Percentiles rank a stretch among this genome's conserved stretches.
These are phyloP conservation scores for Seminavis robusta DNA, from an alignment of 108 stramenopile species.

Conservation along the genomic window DNA sequence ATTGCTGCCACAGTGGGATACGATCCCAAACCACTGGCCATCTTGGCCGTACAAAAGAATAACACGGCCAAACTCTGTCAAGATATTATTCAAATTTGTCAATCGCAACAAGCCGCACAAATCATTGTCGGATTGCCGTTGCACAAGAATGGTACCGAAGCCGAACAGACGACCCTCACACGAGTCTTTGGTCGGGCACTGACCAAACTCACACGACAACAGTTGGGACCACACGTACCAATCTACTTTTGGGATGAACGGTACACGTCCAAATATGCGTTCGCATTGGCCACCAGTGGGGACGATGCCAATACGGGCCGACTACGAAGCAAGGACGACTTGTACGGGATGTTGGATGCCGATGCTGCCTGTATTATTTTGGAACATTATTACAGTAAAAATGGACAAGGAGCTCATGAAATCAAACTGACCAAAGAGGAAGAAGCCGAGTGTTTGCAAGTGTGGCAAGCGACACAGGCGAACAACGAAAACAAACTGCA, in stretches of 20 bases:
- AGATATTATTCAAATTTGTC: conserved; percentile 36
- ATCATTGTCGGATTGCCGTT: conserved; percentile 76
- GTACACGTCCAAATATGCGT: conserved; percentile 79
- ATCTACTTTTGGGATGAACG: conserved; percentile 80
- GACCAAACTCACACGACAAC: conserved; percentile 12
- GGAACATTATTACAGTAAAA: conserved; percentile 71
- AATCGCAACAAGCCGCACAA: conserved; percentile 47
- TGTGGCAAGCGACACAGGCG: too few relatives aligned
- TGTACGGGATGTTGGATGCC: conserved; percentile 60
- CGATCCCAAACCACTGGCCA: conserved; percentile 60
- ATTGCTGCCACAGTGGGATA: conserved; percentile 69
- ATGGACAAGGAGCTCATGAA: conserved; percentile 46
- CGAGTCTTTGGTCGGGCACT: conserved; percentile 47
- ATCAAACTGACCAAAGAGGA: too few relatives aligned
- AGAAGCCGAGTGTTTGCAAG: too few relatives aligned
- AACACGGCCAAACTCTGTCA: conserved; percentile 42
- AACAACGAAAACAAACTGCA: too few relatives aligned
- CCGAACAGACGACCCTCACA: conserved; percentile 64
- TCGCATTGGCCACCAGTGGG: conserved; percentile 33
- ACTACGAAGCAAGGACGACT: too few relatives aligned
- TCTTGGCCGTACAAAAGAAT: conserved; percentile 39
- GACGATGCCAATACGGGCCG: conserved; percentile 34
- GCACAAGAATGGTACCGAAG: conserved; percentile 77
- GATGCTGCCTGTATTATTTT: conserved; percentile 83
- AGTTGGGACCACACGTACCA: conserved; percentile 43